These are phyloP conservation scores for Immersiella caudata DNA, from an alignment of 495 filamentous ascomycete genomes.

Conservation along the genomic window DNA sequence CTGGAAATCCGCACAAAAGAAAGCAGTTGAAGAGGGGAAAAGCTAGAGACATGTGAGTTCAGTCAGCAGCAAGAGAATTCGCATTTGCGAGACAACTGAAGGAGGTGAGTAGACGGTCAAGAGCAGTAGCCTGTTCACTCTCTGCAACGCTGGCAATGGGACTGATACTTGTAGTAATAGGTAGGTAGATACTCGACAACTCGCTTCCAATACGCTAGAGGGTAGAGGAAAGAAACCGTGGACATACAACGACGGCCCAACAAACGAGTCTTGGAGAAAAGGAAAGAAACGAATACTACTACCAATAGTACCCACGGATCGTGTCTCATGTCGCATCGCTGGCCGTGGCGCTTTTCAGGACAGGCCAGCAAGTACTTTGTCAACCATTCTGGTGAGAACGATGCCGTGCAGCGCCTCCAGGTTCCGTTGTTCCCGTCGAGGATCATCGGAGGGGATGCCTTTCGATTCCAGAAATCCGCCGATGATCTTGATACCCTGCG, in stretches of 20 bases:
- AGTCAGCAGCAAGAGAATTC: not conserved
- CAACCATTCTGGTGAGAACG: not conserved
- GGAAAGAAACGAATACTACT: not conserved
- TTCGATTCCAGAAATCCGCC: not conserved
- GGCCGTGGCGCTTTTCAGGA: not conserved
- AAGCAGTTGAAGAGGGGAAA: not conserved
- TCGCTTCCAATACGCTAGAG: not conserved
- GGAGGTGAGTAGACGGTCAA: not conserved
- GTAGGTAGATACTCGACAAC: not conserved
- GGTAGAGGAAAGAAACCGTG: not conserved
- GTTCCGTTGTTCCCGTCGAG: not conserved
- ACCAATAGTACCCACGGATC: not conserved
- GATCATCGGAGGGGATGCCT: not conserved
- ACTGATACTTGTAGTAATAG: not conserved
- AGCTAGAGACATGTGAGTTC: not conserved
- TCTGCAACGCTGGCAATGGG: not conserved
- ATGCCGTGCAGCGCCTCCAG: not conserved
- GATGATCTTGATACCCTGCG: not conserved
- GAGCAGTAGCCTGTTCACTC: not conserved
- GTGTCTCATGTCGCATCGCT: not conserved
- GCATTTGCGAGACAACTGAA: not conserved
- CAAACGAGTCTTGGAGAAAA: not conserved
- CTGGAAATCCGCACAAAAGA: not conserved
- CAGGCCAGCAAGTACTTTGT: not conserved
- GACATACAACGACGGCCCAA: not conserved